These are phyloP conservation scores for Asterionellopsis glacialis DNA, from an alignment of 108 stramenopile genomes.

Conservation along the genomic window DNA sequence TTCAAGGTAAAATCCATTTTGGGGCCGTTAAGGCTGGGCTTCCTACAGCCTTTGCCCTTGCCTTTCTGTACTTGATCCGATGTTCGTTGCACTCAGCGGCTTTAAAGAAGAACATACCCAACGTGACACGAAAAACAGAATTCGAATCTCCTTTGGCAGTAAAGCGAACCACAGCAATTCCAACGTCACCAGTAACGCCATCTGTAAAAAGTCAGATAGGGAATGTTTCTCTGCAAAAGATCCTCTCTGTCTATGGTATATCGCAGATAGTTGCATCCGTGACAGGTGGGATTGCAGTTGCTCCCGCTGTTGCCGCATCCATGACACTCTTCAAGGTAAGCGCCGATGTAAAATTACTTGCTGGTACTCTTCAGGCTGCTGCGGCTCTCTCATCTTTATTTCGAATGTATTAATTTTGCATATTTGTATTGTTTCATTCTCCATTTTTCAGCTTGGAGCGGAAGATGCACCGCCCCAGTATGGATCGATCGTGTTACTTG, in stretches of 20 bases:
- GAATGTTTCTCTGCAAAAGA: slow-evolving; percentile 15
- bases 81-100: slow-evolving; percentile 47
- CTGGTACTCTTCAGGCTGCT: neutral
- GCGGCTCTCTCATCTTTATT: neutral
- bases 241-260: slow-evolving; percentile 46
- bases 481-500: slow-evolving; percentile 38
- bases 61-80: slow-evolving; percentile 34
- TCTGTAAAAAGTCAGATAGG: slow-evolving; percentile 14
- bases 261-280: slow-evolving; percentile 33
- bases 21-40: slow-evolving; percentile 25
- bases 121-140: slow-evolving; percentile 15
- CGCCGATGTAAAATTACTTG: neutral
- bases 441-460: slow-evolving; percentile 34
- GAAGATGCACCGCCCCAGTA: slow-evolving; percentile 49
- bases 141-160: neutral
- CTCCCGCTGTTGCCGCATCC: slow-evolving; percentile 42
- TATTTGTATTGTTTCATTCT: neutral
- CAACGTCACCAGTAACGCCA: neutral
- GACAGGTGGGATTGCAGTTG: slow-evolving; percentile 52
- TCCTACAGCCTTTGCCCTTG: slow-evolving; percentile 35
- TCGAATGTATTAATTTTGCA: neutral
- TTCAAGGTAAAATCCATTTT: slow-evolving; percentile 23
- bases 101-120: slow-evolving; percentile 41
- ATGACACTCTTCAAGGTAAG: slow-evolving; percentile 17
- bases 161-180: neutral